Evolutionary conservation across 208 protist genomes (phyloP), one percentile per base, ranked within the genome.

Genomic region (Wallacemonas sp.): DNA sequence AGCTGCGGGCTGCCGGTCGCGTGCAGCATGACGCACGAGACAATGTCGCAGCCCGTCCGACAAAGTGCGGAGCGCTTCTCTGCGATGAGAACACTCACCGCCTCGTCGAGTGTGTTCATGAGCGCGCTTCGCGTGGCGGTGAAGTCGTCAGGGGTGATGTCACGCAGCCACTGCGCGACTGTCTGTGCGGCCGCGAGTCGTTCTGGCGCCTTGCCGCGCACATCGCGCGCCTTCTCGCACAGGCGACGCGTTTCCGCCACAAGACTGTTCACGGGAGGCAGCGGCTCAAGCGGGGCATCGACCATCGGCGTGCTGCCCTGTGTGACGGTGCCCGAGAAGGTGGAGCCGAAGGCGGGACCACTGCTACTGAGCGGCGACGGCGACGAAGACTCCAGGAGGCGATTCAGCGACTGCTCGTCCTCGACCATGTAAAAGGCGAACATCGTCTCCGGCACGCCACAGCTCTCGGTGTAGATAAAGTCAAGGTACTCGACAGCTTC

Each of bases 391-490:
- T 72, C 62, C 6, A 95, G 73, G 46, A 95, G 48, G 11, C 61
- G 24, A 14, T 80, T 39, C 26, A 95, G 69, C 26, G 85, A 81
- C n/a, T 48, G 52, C 32, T 76, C 79, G 52, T 93, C 87, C 48
- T 93, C 90, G 32, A 89, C 87, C 85, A 94, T 92, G 70, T 94
- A 96, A 24, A 96, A 85, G 44, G 72, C 68, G 34, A 92, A 94
- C 63, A 93, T 81, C 16, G 39, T 56, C 2, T 84, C 75, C 17
- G 68, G 46, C 61, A 78, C 74, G 58, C 78, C 79, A 24, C 68
- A 49, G 1, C 87, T 76, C 17, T 74, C 60, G 60, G 46, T 52
- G 57, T 86, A 33, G 30, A 96, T 91, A 64, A 78, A 96, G 73
- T 87, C 71, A 12, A 96, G 62, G 61, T 96, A 96, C 74, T 96